Percentiles rank a stretch among this genome's conserved stretches.
Evolutionary conservation across 2,329 filamentous ascomycete species (phyloP).

Genomic region (Trichoderma atroviride): DNA sequence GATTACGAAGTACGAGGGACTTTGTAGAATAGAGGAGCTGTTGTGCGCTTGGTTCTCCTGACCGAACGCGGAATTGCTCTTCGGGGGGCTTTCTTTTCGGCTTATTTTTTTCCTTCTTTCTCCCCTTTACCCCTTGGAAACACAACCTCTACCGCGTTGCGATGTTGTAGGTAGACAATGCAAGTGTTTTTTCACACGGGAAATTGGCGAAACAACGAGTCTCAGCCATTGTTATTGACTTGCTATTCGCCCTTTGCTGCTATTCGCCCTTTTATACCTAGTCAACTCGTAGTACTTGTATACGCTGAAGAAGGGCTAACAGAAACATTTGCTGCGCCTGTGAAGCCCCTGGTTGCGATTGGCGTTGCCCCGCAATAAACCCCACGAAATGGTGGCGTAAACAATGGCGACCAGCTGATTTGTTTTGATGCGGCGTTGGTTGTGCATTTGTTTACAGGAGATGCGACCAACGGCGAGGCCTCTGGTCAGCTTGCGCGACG

Average conservation of each 20-base stretch:
- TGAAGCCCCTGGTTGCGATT: background rate
- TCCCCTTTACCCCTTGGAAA: background rate
- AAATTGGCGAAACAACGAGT: background rate
- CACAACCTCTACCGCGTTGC: background rate
- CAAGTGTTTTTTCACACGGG: slow-evolving; percentile 6
- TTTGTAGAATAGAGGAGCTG: background rate
- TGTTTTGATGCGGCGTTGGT: slow-evolving; percentile 4
- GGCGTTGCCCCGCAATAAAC: slow-evolving; percentile 17
- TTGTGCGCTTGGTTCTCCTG: background rate
- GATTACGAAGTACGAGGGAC: background rate
- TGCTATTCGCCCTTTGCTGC: background rate
- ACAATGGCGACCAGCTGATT: background rate
- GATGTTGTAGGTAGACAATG: slow-evolving; percentile 10
- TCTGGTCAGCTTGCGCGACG: background rate
- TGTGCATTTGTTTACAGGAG: background rate
- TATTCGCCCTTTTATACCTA: too few relatives aligned
- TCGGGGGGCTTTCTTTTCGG: background rate
- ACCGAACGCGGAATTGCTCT: background rate
- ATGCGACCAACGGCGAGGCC: background rate
- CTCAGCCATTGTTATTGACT: background rate
- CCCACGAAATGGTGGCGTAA: slow-evolving; percentile 6
- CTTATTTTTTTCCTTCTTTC: background rate
- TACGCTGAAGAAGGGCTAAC: slow-evolving; percentile 3
- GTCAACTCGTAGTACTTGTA: too few relatives aligned
- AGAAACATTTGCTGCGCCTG: background rate